Evolutionary conservation across 129 eudicot species (phyloP), one percentile per base, ranked within the genome.

Genomic region (Pseudognaphalium luteoalbum): DNA sequence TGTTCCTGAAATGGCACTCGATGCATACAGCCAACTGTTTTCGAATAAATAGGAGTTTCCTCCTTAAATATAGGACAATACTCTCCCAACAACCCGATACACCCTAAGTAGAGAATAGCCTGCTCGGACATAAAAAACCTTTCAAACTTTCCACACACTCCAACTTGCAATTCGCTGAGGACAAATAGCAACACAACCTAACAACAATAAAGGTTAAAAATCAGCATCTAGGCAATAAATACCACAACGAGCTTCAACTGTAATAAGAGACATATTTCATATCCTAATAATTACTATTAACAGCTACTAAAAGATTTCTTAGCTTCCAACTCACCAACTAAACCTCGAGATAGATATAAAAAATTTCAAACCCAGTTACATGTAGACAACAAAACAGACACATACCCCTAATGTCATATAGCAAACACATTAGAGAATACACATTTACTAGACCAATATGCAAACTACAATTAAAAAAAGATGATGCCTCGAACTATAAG

Each of bases 41-140:
- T 67, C 9, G 67, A 70, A 50, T 81, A 69, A 37, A 34, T 52
- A 10, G 88, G 96, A 76, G 72, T 73, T 28, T 81, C 78, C 88
- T 84, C 81, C 73, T 59, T 84, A 15, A 83, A 78, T 37, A 78
- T 80, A 62, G 93, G 93, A 75, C 89, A 86, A 78, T 90, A 88
- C 66, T 90, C 89, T 72, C 93, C 93, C 76, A 90, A 87, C 88
- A 88, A 82, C 83, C 96, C 93, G 73, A 90, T 76, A 64, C 74
- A 82, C 87, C 87, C 85, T 79, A 87, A 74, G 79, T 73, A 78
- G 76, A 80, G 66, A 78, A 83, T 80, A 62, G 89, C 87, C 79
- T 78, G 87, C 74, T 82, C 89, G 87, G 93, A 88, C 96, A 90
- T 90, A 90, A 90, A 90, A 87, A 75, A 85, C 68, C 79, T 68